A percentile compares a stretch with the other conserved stretches of the same genome.
These are phyloP conservation scores for Aspergillus hortae DNA, from an alignment of 2,329 filamentous ascomycete species.

Conservation along the genomic window DNA sequence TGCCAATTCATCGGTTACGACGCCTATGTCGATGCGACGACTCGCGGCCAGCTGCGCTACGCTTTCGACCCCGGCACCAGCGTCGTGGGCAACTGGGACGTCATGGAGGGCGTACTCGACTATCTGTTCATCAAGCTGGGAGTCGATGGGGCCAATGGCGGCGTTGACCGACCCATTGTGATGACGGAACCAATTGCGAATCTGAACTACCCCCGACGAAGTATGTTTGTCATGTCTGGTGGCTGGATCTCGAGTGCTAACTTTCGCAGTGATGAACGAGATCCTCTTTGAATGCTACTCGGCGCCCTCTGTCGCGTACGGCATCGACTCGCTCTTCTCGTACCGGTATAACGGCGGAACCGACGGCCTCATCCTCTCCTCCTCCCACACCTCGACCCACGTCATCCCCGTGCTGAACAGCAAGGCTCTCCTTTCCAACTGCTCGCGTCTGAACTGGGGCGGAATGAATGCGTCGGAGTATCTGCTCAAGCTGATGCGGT, in stretches of 20 bases:
- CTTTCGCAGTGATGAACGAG: constrained; percentile 78
- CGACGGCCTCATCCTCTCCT: constrained; percentile 85
- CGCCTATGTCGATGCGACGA: constrained; percentile 91
- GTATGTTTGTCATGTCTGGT: constrained; percentile 48
- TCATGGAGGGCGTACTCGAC: constrained; percentile 90
- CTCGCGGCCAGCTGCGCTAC: constrained; percentile 82
- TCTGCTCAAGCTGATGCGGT: constrained; percentile 77
- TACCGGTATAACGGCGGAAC: constrained; percentile 87
- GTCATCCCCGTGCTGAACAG: constrained; percentile 88
- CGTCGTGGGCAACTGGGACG: constrained; percentile 96
- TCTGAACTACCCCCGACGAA: constrained; percentile 80
- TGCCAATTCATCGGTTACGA: constrained; percentile 91
- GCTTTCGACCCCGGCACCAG: constrained; percentile 88
- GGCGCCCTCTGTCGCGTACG: constrained; percentile 84
- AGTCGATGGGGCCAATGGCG: constrained; percentile 68
- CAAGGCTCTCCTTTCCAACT: constrained; percentile 79
- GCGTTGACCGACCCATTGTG: constrained; percentile 80
- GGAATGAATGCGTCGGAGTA: constrained; percentile 88
- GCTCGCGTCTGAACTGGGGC: constrained; percentile 91
- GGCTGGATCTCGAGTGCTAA: constrained; percentile 15
- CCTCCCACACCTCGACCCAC: constrained; percentile 90
- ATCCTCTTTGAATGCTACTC: constrained; percentile 95
- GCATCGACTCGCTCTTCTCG: constrained; percentile 94
- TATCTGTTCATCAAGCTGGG: constrained; percentile 94
- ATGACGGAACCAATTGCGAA: constrained; percentile 97